Evolutionary conservation across 1,284 basidiomycete species (phyloP), one percentile per base, ranked within the genome.

Genomic region (Butyriboletus pseudospeciosus): DNA sequence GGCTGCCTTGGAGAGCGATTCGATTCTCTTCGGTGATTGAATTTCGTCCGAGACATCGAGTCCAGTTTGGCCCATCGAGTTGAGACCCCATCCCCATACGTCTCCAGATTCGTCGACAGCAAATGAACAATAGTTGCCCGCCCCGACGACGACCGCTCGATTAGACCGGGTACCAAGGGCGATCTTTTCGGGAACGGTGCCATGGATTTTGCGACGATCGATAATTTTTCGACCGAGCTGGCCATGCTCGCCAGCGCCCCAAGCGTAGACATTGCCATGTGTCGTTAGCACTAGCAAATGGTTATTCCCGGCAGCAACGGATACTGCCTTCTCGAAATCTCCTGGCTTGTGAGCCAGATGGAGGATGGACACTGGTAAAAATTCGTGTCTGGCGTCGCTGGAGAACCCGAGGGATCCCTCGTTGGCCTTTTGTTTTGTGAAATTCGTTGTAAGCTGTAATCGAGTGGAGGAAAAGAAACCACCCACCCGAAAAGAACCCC

Each of bases 71-170:
- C 81, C 79, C 70, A 81, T 81, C 39, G 79, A 87, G 73, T 98
- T 97, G 57, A 95, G 76, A 26, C 94, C 94, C 94, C 94, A 98
- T 4, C 84, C 92, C 80, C 85, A 96, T 5, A 94, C 89, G 47
- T 81, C 81, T 38, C 93, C 94, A 25, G 79, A 75, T 58, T 86
- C 81, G 69, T 94, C 87, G 58, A 97, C 84, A 5, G 94, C 94
- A 64, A 96, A 97, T 0, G 92, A 94, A 69, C 92, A 89, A 71
- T 87, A 91, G 42, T 82, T 80, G 10, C 94, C 94, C 0, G 90
- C 82, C 8, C 90, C 93, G 58, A 97, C 77, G 42, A 76, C 76
- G 20, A 87, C 84, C 48, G 92, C 90, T 64, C 90, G 87, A 53
- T 86, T 82, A 25, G 72, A 66, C 34, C 83, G 80, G 28, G 64